These are phyloP conservation scores for Eucalyptus microcorys DNA, from an alignment of 345 rosid species.

Conservation along the genomic window DNA sequence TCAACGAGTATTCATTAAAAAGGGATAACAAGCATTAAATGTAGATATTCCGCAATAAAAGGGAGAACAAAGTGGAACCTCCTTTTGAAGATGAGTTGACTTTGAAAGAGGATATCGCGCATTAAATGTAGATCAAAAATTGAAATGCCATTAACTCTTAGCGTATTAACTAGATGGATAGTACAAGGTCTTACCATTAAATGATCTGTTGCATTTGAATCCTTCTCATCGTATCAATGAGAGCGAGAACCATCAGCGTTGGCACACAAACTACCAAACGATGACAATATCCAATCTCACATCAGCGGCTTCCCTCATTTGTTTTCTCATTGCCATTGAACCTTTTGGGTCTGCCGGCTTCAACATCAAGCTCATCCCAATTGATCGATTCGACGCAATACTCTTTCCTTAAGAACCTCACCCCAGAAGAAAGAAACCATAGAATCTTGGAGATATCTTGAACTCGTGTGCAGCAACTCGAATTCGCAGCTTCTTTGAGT, in stretches of 20 bases:
- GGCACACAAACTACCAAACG: not conserved
- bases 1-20: not conserved
- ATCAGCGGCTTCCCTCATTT: not conserved
- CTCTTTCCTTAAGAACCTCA: not conserved
- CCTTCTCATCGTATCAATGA: not conserved
- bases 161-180: not conserved
- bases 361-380: not conserved
- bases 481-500: not conserved
- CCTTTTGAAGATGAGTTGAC: not conserved
- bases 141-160: not conserved
- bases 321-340: not conserved
- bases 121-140: not conserved
- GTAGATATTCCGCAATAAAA: not conserved
- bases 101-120: not conserved
- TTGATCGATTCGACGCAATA: not conserved
- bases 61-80: not conserved
- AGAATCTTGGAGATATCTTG: not conserved
- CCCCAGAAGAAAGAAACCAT: not conserved
- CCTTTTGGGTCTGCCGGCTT: not conserved
- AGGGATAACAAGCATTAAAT: not conserved
- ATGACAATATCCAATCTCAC: not conserved
- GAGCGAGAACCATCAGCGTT: not conserved
- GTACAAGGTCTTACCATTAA: not conserved
- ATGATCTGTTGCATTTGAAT: not conserved
- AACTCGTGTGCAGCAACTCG: not conserved